Evolutionary conservation across 2,329 filamentous ascomycete genomes (phyloP).

Genomic region (Tolypocladium album): DNA sequence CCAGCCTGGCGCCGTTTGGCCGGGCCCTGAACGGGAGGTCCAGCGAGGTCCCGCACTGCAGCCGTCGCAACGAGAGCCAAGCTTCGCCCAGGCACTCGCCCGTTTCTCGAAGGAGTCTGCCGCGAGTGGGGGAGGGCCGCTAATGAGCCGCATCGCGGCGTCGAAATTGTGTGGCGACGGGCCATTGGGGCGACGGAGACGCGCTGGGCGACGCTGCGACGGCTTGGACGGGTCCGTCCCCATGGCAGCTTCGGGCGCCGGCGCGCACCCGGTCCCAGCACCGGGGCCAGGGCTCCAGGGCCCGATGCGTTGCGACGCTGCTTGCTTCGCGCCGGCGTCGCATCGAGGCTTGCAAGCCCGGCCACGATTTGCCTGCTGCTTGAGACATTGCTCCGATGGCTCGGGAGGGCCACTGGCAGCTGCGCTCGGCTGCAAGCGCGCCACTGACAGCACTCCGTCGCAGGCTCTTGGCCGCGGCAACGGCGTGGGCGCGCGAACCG

Average conservation of each 20-base stretch:
- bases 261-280: background rate
- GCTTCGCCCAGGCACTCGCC: background rate
- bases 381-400: background rate
- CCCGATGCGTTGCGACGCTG: background rate
- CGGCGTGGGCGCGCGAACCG: background rate
- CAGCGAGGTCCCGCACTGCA: background rate
- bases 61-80: constrained; percentile 4
- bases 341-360: background rate
- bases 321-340: background rate
- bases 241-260: background rate
- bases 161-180: background rate
- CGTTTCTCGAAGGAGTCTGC: background rate
- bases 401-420: background rate
- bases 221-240: background rate
- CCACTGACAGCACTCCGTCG: background rate
- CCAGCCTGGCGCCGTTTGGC: background rate
- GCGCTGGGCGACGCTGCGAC: background rate
- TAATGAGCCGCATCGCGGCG: background rate
- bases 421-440: background rate
- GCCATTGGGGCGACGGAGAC: background rate
- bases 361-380: background rate
- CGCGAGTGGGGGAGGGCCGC: background rate
- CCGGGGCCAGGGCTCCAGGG: background rate
- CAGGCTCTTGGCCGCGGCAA: background rate
- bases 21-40: background rate